phyloP scores from a whole-genome alignment of 805 yeast genomes.

The Hanseniaspora taiwanica region DNA sequence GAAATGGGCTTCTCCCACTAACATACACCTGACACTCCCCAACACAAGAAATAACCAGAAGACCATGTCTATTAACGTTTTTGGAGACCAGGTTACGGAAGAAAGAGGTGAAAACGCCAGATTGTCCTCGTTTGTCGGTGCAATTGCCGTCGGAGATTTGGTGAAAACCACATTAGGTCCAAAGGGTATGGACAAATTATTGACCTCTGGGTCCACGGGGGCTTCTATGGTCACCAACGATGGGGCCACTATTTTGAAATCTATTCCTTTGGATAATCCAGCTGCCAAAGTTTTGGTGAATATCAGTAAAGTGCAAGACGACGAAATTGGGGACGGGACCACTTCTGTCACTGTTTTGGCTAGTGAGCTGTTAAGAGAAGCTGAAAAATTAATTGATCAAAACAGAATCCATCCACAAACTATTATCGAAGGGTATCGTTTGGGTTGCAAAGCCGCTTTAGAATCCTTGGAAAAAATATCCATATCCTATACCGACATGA shows the following conservation, averaged over 20 bases:
- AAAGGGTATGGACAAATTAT: constrained; percentile 94
- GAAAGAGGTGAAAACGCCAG: constrained; percentile 98
- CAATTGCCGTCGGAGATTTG: constrained; percentile 96
- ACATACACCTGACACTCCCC: too few species aligned
- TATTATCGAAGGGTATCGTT: constrained; percentile 87
- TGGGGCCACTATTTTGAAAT: constrained; percentile 92
- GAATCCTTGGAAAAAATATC: constrained; percentile 66
- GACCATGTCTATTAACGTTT: constrained; percentile 56
- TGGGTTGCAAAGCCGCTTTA: constrained; percentile 78
- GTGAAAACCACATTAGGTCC: constrained; percentile 94
- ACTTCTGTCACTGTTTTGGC: constrained; percentile 88
- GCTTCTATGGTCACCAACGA: constrained; percentile 82
- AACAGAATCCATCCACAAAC: constrained; percentile 92
- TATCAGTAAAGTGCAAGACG: constrained; percentile 92
- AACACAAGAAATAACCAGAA: neutral
- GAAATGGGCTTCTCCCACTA: too few species aligned
- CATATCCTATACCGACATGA: constrained; percentile 48
- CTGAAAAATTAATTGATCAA: constrained; percentile 81
- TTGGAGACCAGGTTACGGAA: constrained; percentile 94
- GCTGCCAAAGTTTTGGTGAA: constrained; percentile 95
- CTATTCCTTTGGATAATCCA: constrained; percentile 92
- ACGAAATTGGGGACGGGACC: constrained; percentile 97
- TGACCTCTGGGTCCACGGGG: constrained; percentile 76
- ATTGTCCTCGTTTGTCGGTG: constrained; percentile 93
- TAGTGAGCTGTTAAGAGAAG: constrained; percentile 86